Conservation (phyloP, 768 basidiomycete species). For the Pleurotus djamor region DNA sequence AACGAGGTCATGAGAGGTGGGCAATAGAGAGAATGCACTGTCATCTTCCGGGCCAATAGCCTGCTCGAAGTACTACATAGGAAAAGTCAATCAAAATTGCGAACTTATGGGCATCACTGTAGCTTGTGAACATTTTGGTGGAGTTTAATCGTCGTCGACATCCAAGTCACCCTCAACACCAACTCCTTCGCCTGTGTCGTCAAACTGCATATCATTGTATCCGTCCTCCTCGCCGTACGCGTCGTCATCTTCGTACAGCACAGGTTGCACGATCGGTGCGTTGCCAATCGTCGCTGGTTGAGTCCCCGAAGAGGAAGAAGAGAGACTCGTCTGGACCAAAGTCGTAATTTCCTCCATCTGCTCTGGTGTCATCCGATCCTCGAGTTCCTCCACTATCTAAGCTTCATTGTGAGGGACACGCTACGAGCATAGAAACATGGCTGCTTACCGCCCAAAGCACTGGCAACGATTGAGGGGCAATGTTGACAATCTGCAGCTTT, state of each 20-base stretch:
- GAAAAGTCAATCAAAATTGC: too few relatives aligned
- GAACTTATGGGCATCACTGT: too few relatives aligned
- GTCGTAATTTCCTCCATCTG: conserved; percentile 65
- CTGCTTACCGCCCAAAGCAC: conserved; percentile 20
- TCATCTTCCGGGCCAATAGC: too few relatives aligned
- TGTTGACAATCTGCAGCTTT: conserved; percentile 90
- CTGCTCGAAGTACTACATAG: too few relatives aligned
- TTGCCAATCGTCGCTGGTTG: not conserved
- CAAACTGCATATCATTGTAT: conserved; percentile 52
- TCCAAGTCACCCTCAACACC: conserved; percentile 74
- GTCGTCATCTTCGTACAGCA: conserved; percentile 15
- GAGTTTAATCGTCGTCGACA: conserved; percentile 52
- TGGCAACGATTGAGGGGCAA: conserved; percentile 62
- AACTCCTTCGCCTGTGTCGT: conserved; percentile 63
- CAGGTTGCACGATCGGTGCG: not conserved
- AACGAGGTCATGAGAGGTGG: too few relatives aligned
- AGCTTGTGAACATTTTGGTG: too few relatives aligned
- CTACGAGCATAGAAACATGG: conserved; percentile 81
- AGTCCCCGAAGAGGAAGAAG: conserved; percentile 4
- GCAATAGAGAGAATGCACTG: too few relatives aligned
- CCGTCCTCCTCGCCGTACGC: conserved; percentile 37
- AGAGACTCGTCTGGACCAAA: conserved; percentile 47
- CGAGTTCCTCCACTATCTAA: conserved; percentile 94
- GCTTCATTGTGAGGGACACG: too few relatives aligned
- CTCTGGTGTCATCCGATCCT: conserved; percentile 69